Base-by-base conservation (phyloP, 768 basidiomycete species). In the Lactarius hatsudake region DNA sequence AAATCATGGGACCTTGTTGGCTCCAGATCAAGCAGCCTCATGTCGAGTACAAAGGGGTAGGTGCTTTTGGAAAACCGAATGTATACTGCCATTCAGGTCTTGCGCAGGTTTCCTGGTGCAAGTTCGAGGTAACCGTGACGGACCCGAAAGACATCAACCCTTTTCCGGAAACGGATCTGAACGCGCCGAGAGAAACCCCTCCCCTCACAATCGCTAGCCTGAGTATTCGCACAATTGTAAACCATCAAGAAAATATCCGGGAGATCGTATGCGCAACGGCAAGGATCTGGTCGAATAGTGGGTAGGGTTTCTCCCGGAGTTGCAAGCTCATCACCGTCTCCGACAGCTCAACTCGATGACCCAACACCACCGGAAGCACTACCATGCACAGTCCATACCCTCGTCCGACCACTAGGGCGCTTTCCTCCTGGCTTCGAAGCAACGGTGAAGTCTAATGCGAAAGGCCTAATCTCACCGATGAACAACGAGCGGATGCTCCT, bases 1-100 rank as follows among this genome's bases (percentile, higher is more conserved):
- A 96, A 79, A 97, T 98, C 65, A 98, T 98, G 95, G 97, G 97
- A 0, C 96, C 97, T 0, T 98, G 97, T 75, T 99, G 97, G 97
- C 80, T 99, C 55, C 83, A 89, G 64, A 84, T 99, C 69, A 89
- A 90, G 77, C 84, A 89, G 56, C 89, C 90, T 1, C 78, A 82
- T 28, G 79, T 96, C 20, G 91, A 91, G 59, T 78, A 87, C 71
- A 89, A 92, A 77, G 91, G 91, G 2, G 95, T 97, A 75, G 62
- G 89, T 76, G 30, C 28, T 53, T 7, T 38, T 65, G 38, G 17
- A 45, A 63, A 61, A 15, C 6, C 53, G 15, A 65, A 4, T 3
- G 64, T 69, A 5, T 34, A 34, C 9, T 1, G 5, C n/a, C 45
- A 28, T 38, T 54, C 12, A 64, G 40, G 53, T 20, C 38, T 58